These are phyloP conservation scores for Tinospora cordifolia DNA, from an alignment of 164 flowering plant species.

Conservation along the genomic window DNA sequence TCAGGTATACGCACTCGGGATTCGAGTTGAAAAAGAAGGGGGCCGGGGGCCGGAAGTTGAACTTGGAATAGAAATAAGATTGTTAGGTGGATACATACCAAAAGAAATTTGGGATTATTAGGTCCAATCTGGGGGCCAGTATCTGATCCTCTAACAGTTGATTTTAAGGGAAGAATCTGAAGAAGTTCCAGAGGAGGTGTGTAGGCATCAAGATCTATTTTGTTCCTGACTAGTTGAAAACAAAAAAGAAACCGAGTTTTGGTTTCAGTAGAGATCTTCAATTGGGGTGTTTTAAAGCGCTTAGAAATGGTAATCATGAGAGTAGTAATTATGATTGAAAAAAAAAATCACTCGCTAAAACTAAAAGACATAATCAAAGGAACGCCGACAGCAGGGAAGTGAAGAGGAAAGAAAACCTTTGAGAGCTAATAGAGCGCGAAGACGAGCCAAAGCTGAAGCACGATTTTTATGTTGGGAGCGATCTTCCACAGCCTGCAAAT, in stretches of 20 bases:
- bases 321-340: too few relatives aligned
- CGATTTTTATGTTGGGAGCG: constrained; percentile 91
- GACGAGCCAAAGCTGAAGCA: constrained; percentile 63
- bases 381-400: not conserved
- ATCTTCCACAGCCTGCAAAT: constrained; percentile 71
- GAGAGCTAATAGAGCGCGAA: constrained; percentile 68
- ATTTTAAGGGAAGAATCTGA: constrained; percentile 79
- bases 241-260: not conserved
- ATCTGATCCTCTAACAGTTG: constrained; percentile 61
- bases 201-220: constrained; percentile 58
- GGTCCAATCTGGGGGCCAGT: constrained; percentile 83
- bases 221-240: constrained; percentile 64
- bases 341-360: too few relatives aligned
- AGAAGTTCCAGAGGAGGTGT: constrained; percentile 82
- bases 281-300: too few relatives aligned
- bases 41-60: too few relatives aligned
- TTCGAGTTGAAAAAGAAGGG: not conserved
- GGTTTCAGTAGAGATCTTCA: not conserved
- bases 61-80: not conserved
- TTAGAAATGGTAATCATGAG: too few relatives aligned
- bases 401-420: constrained; percentile 48
- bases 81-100: constrained; percentile 33
- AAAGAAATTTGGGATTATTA: constrained; percentile 71
- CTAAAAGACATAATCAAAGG: not conserved
- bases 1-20: not conserved